Base-by-base conservation (phyloP, 2,329 filamentous ascomycete genomes). In the Didymella glomerata region DNA sequence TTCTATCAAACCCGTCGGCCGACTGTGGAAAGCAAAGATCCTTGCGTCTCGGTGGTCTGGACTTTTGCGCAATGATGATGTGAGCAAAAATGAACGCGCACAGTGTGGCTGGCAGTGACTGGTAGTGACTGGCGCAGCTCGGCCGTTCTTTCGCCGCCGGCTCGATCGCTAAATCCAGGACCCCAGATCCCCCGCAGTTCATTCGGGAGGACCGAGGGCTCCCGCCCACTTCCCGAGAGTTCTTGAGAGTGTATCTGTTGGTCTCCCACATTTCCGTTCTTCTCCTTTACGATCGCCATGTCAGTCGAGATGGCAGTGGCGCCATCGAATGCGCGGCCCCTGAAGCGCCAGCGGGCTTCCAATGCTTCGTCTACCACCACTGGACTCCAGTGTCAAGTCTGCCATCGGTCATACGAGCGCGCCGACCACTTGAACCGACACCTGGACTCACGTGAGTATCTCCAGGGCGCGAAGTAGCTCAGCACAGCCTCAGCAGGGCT, bases 351-450 rank as follows among this genome's bases (percentile, higher is more conserved):
- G 36, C 36, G 36, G 36, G 36, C 36, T 20, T 20, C 54, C 49
- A 44, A 46, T 38, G 52, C 36, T 6, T 55, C 38, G 18, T 40
- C 47, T 9, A 40, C n/a, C 36, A 40, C 36, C 36, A 38, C 32
- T 40, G 44, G 49, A 41, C 54, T 57, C 22, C 62, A 68, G 34
- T 75, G 72, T 47, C 70, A 73, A 42, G 61, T 74, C 8, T 75
- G 71, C 45, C 49, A 63, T 34, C 65, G 67, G 22, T 58, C 66
- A 9, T 75, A 75, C 47, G 69, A 75, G 22, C 66, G 72, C 22
- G 48, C 61, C 41, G 69, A 74, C 61, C 70, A 75, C 57, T 48
- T 74, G 49, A 68, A 69, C 60, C 65, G 71, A 50, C 72, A 75
- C 55, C 53, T 75, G 9, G 70, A 74, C 40, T 72, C 71, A 34